Evolutionary conservation across 306 rosid genomes (phyloP).

Genomic region (Cicer pinnatifidum): DNA sequence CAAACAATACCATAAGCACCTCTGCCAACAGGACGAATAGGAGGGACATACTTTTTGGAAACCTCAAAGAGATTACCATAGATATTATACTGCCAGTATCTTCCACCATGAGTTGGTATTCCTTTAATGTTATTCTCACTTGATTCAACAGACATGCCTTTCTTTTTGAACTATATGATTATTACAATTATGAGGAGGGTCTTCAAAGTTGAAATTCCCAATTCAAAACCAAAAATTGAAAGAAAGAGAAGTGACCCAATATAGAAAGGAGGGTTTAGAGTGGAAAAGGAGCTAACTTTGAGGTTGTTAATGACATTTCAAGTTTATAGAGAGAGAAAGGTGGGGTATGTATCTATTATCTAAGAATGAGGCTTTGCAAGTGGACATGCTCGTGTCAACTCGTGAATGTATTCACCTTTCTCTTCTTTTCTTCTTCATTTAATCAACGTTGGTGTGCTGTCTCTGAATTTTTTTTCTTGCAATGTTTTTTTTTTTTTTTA

Average conservation of each 20-base stretch:
- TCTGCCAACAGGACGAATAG: constrained; percentile 92
- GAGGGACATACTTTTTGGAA: constrained; percentile 87
- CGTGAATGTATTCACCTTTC: constrained; percentile 53
- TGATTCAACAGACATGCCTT: constrained; percentile 52
- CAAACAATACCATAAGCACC: constrained; percentile 97
- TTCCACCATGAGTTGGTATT: constrained; percentile 75
- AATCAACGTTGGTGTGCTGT: constrained; percentile 46
- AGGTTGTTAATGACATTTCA: constrained; percentile 41
- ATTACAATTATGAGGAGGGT: not conserved
- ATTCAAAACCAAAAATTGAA: constrained; percentile 10
- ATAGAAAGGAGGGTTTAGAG: constrained; percentile 38
- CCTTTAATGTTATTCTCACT: constrained; percentile 64
- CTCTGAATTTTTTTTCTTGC: constrained; percentile 39
- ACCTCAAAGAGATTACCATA: constrained; percentile 92
- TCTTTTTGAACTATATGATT: not conserved
- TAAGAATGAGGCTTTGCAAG: constrained; percentile 41
- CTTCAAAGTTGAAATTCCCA: constrained; percentile 25
- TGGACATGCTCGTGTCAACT: constrained; percentile 51
- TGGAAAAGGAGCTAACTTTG: constrained; percentile 38
- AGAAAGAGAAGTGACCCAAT: constrained; percentile 39
- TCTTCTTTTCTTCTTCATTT: constrained; percentile 28
- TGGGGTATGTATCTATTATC: not conserved
- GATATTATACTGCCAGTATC: constrained; percentile 79
- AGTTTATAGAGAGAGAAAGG: not conserved
- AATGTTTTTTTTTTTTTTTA: not conserved